A percentile compares a stretch with the other conserved stretches of the same genome.
Evolutionary conservation across 495 filamentous ascomycete genomes (phyloP).

Genomic region (Lasiosphaeriaceae sp.): DNA sequence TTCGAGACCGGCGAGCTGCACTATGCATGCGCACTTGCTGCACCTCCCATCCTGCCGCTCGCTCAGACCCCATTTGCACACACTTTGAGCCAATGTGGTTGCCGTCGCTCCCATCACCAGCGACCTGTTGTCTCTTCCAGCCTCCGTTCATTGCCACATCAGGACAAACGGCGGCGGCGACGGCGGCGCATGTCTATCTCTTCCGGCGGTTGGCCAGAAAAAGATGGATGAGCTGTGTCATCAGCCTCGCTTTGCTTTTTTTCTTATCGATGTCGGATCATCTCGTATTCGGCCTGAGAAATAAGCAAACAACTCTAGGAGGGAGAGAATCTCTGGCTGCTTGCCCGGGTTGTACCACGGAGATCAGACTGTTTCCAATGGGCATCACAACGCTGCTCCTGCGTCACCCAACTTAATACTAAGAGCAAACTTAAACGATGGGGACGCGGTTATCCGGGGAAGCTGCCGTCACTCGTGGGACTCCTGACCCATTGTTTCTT

Average conservation of each 20-base stretch:
- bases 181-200: not conserved
- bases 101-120: no score
- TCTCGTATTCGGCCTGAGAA: no score
- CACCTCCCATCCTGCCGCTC: slow-evolving; percentile 1
- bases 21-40: not conserved
- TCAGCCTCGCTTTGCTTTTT: not conserved
- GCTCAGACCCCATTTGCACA: not conserved
- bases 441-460: not conserved
- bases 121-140: no score
- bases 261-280: not conserved
- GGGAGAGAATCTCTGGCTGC: no score
- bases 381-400: no score
- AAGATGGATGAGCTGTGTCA: not conserved
- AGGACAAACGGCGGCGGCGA: not conserved
- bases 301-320: no score
- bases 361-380: no score
- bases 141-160: not conserved
- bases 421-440: not conserved
- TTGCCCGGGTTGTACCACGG: no score
- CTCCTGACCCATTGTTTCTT: not conserved
- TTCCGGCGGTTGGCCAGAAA: not conserved
- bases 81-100: not conserved
- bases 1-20: not conserved
- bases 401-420: no score
- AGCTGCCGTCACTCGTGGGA: not conserved